Percentiles rank a stretch among this genome's conserved stretches.
phyloP scores from a whole-genome alignment of 495 filamentous ascomycete species.

The Talaromyces thailandensis region DNA sequence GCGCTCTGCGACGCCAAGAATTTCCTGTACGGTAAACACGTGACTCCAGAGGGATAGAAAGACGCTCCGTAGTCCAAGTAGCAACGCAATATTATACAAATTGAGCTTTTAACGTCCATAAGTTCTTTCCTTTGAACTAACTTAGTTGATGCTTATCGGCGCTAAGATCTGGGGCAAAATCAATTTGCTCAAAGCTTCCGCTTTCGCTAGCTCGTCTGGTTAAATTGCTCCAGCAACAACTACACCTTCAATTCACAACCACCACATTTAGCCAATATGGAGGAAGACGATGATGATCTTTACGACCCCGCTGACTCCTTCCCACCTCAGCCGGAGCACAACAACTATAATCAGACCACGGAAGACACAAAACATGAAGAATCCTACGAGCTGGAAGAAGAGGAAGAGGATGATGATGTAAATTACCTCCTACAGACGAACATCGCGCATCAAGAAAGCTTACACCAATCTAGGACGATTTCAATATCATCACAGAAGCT shows the following conservation, averaged over 20 bases:
- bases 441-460: slow-evolving; percentile 8
- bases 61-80: background rate
- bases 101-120: background rate
- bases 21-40: background rate
- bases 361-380: slow-evolving; percentile 41
- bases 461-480: slow-evolving; percentile 49
- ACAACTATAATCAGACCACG: slow-evolving; percentile 15
- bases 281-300: slow-evolving; percentile 47
- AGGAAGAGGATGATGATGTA: slow-evolving; percentile 60
- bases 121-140: background rate
- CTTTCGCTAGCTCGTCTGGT: background rate
- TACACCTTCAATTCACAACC: background rate
- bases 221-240: background rate
- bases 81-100: background rate
- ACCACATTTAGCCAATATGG: slow-evolving; percentile 21
- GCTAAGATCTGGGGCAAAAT: slow-evolving; percentile 3
- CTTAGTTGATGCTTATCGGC: background rate
- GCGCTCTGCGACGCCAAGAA: background rate
- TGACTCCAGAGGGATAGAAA: background rate
- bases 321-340: slow-evolving; percentile 19
- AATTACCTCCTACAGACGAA: slow-evolving; percentile 21
- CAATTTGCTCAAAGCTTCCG: background rate
- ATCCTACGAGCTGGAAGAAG: slow-evolving; percentile 63
- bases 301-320: slow-evolving; percentile 41
- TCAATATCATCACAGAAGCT: slow-evolving; percentile 93